Evolutionary conservation across 176 grass and related monocot species (phyloP).

Genomic region (Saccharum spontaneum): DNA sequence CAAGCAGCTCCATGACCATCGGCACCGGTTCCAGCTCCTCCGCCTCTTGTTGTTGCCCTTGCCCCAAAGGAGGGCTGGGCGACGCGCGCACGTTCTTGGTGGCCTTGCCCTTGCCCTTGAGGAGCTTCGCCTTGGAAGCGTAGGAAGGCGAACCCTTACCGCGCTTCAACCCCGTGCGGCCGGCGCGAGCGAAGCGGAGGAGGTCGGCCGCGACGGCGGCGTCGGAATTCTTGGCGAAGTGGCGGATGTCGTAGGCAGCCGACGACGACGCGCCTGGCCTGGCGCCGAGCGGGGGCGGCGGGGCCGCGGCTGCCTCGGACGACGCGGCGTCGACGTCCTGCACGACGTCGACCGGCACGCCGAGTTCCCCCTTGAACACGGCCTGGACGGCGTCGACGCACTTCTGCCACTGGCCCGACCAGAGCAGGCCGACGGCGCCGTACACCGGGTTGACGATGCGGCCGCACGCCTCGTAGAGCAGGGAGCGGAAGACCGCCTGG

Average conservation of each 20-base stretch:
- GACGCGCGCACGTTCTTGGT: neutral
- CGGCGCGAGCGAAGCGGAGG: slow-evolving; percentile 29
- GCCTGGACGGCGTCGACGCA: slow-evolving; percentile 59
- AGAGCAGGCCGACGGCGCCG: slow-evolving; percentile 65
- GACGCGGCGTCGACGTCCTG: neutral
- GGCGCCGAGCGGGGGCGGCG: neutral
- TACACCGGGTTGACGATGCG: slow-evolving; percentile 64
- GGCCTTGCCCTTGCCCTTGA: neutral
- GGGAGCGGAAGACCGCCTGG: slow-evolving; percentile 41
- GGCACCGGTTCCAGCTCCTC: neutral
- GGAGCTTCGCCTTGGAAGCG: neutral
- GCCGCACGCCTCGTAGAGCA: slow-evolving; percentile 55
- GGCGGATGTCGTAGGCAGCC: slow-evolving; percentile 51
- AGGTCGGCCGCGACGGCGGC: neutral
- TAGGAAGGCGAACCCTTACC: slow-evolving; percentile 8
- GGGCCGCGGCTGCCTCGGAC: neutral
- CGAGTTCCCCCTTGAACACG: slow-evolving; percentile 47
- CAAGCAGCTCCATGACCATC: neutral
- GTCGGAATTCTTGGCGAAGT: slow-evolving; percentile 42
- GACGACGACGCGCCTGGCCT: neutral
- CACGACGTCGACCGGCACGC: slow-evolving; percentile 35
- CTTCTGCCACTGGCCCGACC: slow-evolving; percentile 52
- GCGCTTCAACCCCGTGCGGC: slow-evolving; percentile 50
- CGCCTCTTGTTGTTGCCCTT: neutral
- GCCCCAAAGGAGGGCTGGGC: neutral